These are phyloP conservation scores for Heliocybe sulcata DNA, from an alignment of 1,284 basidiomycete genomes.

Conservation along the genomic window DNA sequence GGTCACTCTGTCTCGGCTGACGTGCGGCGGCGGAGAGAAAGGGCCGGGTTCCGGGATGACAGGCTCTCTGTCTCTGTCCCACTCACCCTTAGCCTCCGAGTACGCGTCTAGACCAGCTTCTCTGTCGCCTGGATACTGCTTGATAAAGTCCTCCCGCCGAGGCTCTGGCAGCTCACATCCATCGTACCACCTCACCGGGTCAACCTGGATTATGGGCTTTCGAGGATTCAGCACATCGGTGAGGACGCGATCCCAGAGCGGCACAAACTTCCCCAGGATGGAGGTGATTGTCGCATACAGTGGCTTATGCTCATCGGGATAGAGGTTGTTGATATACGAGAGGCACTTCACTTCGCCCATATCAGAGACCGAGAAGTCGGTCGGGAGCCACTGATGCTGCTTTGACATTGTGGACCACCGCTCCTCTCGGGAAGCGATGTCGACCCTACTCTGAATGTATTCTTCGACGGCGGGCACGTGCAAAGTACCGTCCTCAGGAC, in stretches of 20 bases:
- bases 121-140: background rate
- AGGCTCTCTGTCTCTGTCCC: background rate
- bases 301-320: conserved; percentile 2
- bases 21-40: conserved; percentile 12
- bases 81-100: background rate
- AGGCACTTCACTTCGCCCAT: background rate
- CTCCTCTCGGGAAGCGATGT: background rate
- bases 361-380: conserved; percentile 18
- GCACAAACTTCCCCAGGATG: conserved; percentile 7
- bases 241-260: conserved; percentile 10
- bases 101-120: background rate
- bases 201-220: background rate
- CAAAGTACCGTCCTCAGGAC: conserved; percentile 20
- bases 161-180: background rate
- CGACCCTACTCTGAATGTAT: background rate
- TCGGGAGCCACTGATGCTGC: conserved; percentile 28
- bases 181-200: background rate
- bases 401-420: conserved; percentile 4
- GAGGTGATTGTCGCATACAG: conserved; percentile 2
- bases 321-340: conserved; percentile 10
- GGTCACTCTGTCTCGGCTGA: background rate
- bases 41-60: background rate
- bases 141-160: background rate
- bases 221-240: background rate
- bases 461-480: background rate